Percentiles rank a stretch among this genome's conserved stretches.
Conservation (phyloP, 345 rosid genomes). For the Citrus unshiu region DNA sequence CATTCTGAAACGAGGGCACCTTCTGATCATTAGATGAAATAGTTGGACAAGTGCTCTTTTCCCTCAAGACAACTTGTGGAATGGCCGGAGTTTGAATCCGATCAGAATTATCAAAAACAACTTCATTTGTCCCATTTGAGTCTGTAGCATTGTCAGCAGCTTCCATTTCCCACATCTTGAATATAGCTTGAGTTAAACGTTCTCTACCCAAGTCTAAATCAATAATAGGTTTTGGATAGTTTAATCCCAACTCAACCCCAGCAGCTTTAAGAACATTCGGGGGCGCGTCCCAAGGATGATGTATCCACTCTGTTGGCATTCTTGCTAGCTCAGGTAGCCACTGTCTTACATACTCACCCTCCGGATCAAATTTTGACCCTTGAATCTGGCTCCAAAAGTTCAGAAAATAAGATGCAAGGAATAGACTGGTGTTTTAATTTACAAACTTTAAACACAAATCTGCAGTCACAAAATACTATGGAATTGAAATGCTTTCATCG, state of each 20-base stretch:
- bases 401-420: conserved; percentile 10
- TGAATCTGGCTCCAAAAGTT: conserved; percentile 49
- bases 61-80: conserved; percentile 38
- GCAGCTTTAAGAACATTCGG: conserved; percentile 57
- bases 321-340: conserved; percentile 97
- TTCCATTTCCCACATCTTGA: conserved; percentile 76
- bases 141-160: conserved; percentile 44
- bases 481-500: not conserved
- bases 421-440: not conserved
- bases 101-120: conserved; percentile 62
- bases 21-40: conserved; percentile 72
- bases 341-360: conserved; percentile 82
- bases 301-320: conserved; percentile 89
- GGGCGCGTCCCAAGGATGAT: conserved; percentile 95
- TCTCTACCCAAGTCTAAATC: conserved; percentile 69
- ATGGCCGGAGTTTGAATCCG: conserved; percentile 27
- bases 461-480: not conserved
- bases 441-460: not conserved
- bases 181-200: conserved; percentile 58
- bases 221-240: conserved; percentile 69
- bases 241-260: conserved; percentile 65
- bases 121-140: conserved; percentile 47
- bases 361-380: conserved; percentile 73
- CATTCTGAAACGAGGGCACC: conserved; percentile 51
- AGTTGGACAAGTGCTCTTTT: conserved; percentile 37